Evolutionary conservation across 139 green algal genomes (phyloP).

Genomic region (Coelastrella sp.): DNA sequence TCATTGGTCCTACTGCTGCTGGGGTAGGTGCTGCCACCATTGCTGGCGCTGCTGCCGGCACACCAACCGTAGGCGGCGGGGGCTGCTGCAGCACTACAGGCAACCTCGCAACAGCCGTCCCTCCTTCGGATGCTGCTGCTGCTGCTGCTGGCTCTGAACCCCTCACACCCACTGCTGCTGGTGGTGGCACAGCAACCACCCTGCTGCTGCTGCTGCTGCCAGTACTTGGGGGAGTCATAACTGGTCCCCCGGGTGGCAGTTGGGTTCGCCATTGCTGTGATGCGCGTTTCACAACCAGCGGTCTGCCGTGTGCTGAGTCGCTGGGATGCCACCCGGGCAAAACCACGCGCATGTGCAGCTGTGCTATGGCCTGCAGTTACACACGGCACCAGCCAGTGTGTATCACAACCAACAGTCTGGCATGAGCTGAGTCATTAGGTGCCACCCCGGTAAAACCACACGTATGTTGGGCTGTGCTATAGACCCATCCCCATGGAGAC

Average conservation of each 20-base stretch:
- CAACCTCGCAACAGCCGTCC: too few species aligned
- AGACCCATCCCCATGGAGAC: too few species aligned
- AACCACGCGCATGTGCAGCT: slow-evolving; percentile 22
- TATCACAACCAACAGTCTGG: too few species aligned
- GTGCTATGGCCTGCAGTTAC: background rate
- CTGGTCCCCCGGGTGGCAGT: background rate
- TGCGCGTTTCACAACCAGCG: background rate
- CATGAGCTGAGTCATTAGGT: background rate
- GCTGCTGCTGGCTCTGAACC: too few species aligned
- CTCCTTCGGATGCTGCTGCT: too few species aligned
- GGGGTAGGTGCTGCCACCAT: too few species aligned
- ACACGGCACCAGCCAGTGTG: background rate
- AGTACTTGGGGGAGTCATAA: background rate
- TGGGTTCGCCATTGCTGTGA: background rate
- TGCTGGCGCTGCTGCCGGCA: too few species aligned
- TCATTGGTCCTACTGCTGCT: background rate
- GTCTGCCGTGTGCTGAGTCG: background rate
- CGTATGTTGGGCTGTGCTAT: too few species aligned
- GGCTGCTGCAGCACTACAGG: too few species aligned
- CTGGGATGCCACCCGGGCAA: background rate
- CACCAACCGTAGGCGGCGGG: too few species aligned
- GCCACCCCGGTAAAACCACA: background rate
- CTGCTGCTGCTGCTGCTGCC: background rate
- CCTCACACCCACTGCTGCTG: too few species aligned
- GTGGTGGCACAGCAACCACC: too few species aligned